Percentiles rank a stretch among this genome's conserved stretches.
Conservation (phyloP, 331 rosid genomes). For the Quercus phellos region DNA sequence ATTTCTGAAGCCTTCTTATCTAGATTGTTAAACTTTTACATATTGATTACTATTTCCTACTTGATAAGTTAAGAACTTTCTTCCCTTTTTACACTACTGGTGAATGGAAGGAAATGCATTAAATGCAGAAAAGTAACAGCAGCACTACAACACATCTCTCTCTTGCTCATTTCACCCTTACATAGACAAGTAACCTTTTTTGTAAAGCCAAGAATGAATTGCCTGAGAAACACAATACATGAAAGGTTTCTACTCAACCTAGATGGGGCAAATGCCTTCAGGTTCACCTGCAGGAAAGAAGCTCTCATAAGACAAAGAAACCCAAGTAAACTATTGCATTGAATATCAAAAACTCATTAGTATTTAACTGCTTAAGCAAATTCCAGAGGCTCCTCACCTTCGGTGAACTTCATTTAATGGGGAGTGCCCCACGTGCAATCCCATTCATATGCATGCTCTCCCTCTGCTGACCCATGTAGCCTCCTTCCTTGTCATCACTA, state of each 20-base stretch:
- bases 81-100: constrained; percentile 26
- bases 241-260: constrained; percentile 29
- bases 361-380: constrained; percentile 19
- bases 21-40: constrained; percentile 7
- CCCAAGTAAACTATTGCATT: neutral
- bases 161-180: constrained; percentile 23
- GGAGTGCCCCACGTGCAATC: constrained; percentile 44
- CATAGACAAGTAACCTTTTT: constrained; percentile 12
- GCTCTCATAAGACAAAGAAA: constrained; percentile 9
- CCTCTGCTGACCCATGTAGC: constrained; percentile 38
- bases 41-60: constrained; percentile 15
- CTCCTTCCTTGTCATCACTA: constrained; percentile 32
- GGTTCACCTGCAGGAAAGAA: constrained; percentile 40
- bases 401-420: constrained; percentile 33
- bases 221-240: constrained; percentile 50
- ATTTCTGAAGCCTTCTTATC: constrained; percentile 8
- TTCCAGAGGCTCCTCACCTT: constrained; percentile 27
- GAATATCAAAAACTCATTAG: neutral
- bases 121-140: constrained; percentile 21
- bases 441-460: constrained; percentile 44
- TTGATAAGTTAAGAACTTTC: constrained; percentile 17
- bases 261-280: constrained; percentile 23
- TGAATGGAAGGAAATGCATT: constrained; percentile 24
- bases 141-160: constrained; percentile 14
- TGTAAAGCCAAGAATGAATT: constrained; percentile 95